These are phyloP conservation scores for Xylaria sp. DNA, from an alignment of 495 filamentous ascomycete genomes.

Conservation along the genomic window DNA sequence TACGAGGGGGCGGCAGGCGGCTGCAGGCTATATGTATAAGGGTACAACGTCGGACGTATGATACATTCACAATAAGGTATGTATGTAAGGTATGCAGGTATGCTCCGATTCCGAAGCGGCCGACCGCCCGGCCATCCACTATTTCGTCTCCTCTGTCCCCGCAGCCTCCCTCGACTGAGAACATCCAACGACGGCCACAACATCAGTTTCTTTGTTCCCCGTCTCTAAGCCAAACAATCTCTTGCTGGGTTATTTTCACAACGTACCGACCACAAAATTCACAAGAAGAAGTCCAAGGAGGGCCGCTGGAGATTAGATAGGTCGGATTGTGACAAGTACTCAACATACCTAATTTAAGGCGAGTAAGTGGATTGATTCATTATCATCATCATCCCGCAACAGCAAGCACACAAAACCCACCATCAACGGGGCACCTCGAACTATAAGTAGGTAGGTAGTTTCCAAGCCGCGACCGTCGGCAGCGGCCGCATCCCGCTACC, in stretches of 20 bases:
- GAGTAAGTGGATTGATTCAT: not conserved
- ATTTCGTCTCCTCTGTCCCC: not conserved
- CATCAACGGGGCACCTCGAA: not conserved
- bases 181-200: not conserved
- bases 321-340: not conserved
- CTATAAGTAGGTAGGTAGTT: not conserved
- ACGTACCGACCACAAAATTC: not conserved
- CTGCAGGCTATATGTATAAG: not conserved
- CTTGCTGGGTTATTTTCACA: not conserved
- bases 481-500: not conserved
- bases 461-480: not conserved
- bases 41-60: constrained; percentile 1
- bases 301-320: not conserved
- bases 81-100: too few species aligned
- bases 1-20: not conserved
- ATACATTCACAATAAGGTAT: not conserved
- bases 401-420: not conserved
- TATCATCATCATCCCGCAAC: not conserved
- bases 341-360: too few species aligned
- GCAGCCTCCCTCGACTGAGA: not conserved
- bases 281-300: not conserved
- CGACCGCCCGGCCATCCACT: not conserved
- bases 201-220: not conserved
- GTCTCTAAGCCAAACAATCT: not conserved
- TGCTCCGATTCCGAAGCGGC: not conserved